Evolutionary conservation across 1,284 basidiomycete genomes (phyloP), one percentile per base, ranked within the genome.

Genomic region (Paramarasmius palmivorus): DNA sequence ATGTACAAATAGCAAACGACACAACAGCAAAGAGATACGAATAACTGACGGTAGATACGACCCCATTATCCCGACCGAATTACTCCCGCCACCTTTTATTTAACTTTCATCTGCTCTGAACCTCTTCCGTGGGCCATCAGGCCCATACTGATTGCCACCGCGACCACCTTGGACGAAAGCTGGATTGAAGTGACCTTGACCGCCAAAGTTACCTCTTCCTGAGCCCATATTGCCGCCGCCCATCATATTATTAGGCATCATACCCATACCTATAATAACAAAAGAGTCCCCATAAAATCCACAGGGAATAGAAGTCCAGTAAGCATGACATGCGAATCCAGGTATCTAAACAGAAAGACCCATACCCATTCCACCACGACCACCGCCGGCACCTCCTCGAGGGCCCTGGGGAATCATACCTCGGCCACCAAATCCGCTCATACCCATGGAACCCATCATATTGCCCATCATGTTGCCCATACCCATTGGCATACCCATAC

Each of bases 111-210:
- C 69, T 44, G 60, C 59, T 37, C 66, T 61, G 53, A 65, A 68
- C 37, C 70, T 62, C 55, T 87, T 87, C 64, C 79, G 72, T 34
- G 80, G 77, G 40, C 80, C 81, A 59, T 82, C 77, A 36, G 71
- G 71, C 50, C 68, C 73, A 58, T 70, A 72, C 58, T 73, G 71
- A 48, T 71, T 73, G 34, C 67, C 68, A 12, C 68, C 70, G 32
- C 72, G 72, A n/a, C 62, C 70, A 23, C 73, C 76, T 64, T 78
- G 78, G 73, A 86, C 83, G 66, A 89, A 89, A 34, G 84, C 84
- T 9, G 86, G 85, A 65, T 88, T 88, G 71, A 86, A 83, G 68
- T 88, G 84, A 15, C 84, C 84, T 61, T 78, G 73, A 58, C 73
- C 73, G 56, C 70, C 72, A 64, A 79, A 78, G 47, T 78, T 75